Evolutionary conservation across 257 asterid species (phyloP), one percentile per base, ranked within the genome.

Genomic region (Penstemon davidsonii): DNA sequence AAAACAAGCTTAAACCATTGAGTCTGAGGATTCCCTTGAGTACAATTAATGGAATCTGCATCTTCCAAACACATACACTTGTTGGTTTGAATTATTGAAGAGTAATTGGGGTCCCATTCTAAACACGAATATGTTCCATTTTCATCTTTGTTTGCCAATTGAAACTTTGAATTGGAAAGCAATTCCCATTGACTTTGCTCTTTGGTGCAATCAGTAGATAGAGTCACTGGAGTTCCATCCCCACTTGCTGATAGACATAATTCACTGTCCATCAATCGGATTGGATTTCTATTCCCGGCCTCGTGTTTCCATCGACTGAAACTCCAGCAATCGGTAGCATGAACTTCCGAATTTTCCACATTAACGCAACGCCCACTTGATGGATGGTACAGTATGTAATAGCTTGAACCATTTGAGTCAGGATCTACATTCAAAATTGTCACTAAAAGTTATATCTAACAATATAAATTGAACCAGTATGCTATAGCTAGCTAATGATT

Each of bases 1-100:
- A 15, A 5, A 68, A 83, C 54, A 40, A 83, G 75, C 59, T 67
- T 71, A 52, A 83, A 83, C 88, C 80, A 81, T 43, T 73, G 88
- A 41, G 39, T 76, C 18, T 68, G 79, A 1, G 75, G 78, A 64
- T 74, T 61, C 10, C 55, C 42, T 10, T 13, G 70, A 25, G 33
- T 25, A 57, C 73, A 59, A 6, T 7, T 49, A 44, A 45, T 1
- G 1, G 68, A 10, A 44, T 68, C 62, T 12, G 68, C 7, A 44
- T 68, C 62, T 12, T 50, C 62, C 42, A 59, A 10, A 58, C 76
- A 66, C 13, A 61, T 12, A 50, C 88, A 82, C 3, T 75, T 78
- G 18, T 46, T 78, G 36, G 84, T 80, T 2, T 76, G 4, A 55
- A 85, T n/a, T 38, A 19, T 70, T 8, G 76, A 40, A 1, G 82